These are phyloP conservation scores for Xerocomus nothofagi DNA, from an alignment of 1,284 basidiomycete species.

Conservation along the genomic window DNA sequence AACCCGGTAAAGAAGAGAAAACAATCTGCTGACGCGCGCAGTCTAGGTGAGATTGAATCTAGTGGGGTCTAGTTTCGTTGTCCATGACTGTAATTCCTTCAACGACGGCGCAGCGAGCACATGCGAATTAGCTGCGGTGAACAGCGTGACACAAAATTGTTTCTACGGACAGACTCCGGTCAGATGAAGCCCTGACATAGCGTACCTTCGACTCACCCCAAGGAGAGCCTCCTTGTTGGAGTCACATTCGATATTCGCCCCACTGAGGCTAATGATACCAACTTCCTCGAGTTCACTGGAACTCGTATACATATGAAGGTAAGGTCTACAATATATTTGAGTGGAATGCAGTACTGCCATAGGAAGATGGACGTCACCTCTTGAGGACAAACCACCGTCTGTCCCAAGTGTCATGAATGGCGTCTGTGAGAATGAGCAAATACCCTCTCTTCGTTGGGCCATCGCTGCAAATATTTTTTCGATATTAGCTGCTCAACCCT, in stretches of 20 bases:
- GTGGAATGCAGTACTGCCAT: background rate
- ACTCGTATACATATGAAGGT: slow-evolving; percentile 83
- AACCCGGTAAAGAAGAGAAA: slow-evolving; percentile 6
- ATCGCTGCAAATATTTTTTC: slow-evolving; percentile 51
- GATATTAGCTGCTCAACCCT: slow-evolving; percentile 5
- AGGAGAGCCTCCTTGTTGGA: slow-evolving; percentile 85
- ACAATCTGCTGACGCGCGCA: background rate
- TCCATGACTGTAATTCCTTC: slow-evolving; percentile 85
- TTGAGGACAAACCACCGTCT: slow-evolving; percentile 87
- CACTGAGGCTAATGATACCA: slow-evolving; percentile 80
- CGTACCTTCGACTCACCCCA: slow-evolving; percentile 56
- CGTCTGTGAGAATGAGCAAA: slow-evolving; percentile 77
- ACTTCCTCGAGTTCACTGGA: slow-evolving; percentile 83
- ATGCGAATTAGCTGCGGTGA: slow-evolving; percentile 88
- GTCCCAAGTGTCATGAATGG: slow-evolving; percentile 79
- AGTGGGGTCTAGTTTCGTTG: slow-evolving; percentile 77
- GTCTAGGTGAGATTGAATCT: slow-evolving; percentile 47
- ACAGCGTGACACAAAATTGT: slow-evolving; percentile 82
- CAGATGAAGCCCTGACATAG: slow-evolving; percentile 2
- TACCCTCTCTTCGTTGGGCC: slow-evolving; percentile 83
- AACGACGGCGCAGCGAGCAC: slow-evolving; percentile 76
- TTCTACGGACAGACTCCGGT: slow-evolving; percentile 51
- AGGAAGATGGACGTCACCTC: slow-evolving; percentile 50
- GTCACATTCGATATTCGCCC: slow-evolving; percentile 85
- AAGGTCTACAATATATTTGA: slow-evolving; percentile 59